Conservation (phyloP, 1,284 basidiomycete genomes). For the Trametes versicolor region DNA sequence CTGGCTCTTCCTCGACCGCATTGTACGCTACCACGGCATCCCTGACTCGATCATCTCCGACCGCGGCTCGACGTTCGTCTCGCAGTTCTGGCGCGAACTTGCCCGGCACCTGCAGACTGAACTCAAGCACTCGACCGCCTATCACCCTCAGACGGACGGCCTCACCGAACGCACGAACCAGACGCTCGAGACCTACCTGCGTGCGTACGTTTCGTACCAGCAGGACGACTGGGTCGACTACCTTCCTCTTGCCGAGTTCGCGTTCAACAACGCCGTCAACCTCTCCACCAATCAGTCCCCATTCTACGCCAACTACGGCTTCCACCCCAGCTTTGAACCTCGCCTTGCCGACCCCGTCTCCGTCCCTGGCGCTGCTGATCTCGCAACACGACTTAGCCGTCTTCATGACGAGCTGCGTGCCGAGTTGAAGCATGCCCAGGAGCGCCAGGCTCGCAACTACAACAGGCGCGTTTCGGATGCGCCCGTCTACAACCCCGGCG, state of each 20-base stretch:
- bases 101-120: conserved; percentile 29
- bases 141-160: too few relatives aligned
- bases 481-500: conserved; percentile 43
- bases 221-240: conserved; percentile 54
- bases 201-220: conserved; percentile 49
- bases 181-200: conserved; percentile 51
- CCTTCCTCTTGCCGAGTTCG: conserved; percentile 50
- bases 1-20: conserved; percentile 31
- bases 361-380: conserved; percentile 10
- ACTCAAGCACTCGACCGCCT: conserved; percentile 41
- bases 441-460: conserved; percentile 38
- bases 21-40: conserved; percentile 47
- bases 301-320: conserved; percentile 51
- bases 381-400: conserved; percentile 30
- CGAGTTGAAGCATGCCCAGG: conserved; percentile 42
- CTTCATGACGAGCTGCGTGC: conserved; percentile 42
- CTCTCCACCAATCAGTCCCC: conserved; percentile 50
- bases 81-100: conserved; percentile 43
- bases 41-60: conserved; percentile 47
- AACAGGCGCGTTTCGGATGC: conserved; percentile 34
- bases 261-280: conserved; percentile 54
- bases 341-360: conserved; percentile 33
- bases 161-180: too few relatives aligned
- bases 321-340: conserved; percentile 41
- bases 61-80: conserved; percentile 46